Evolutionary conservation across 768 basidiomycete species (phyloP).

Genomic region (Hygrophoropsis aurantiaca): DNA sequence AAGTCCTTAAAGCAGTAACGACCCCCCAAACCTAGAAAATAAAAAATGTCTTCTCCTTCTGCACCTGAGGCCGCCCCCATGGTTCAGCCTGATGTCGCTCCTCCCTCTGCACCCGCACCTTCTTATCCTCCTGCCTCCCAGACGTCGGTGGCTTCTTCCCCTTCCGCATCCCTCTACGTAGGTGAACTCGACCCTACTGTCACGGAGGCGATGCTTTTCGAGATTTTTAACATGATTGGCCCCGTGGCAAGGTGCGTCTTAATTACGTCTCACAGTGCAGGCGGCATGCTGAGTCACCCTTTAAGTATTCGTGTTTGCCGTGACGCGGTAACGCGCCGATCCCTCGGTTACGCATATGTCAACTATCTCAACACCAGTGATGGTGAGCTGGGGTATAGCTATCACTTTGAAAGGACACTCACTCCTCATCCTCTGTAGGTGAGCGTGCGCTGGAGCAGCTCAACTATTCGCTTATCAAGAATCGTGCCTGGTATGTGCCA

Average conservation of each 20-base stretch:
- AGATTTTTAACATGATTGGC: constrained; percentile 99
- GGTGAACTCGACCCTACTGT: constrained; percentile 98
- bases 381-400: constrained; percentile 50
- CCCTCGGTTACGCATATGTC: constrained; percentile 99
- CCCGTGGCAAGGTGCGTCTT: constrained; percentile 87
- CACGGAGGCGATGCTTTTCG: constrained; percentile 99
- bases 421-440: constrained; percentile 43
- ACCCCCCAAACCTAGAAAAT: constrained; percentile 60
- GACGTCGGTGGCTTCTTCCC: constrained; percentile 56
- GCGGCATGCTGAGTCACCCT: not conserved
- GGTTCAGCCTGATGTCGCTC: constrained; percentile 47
- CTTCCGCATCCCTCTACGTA: constrained; percentile 95
- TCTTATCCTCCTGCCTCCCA: constrained; percentile 55
- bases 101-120: constrained; percentile 47
- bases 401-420: constrained; percentile 1
- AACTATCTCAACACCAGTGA: constrained; percentile 96
- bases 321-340: constrained; percentile 99
- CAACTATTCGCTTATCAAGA: constrained; percentile 99
- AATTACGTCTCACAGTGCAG: not conserved
- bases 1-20: constrained; percentile 94
- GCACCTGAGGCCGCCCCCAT: constrained; percentile 54
- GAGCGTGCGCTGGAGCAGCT: constrained; percentile 98
- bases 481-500: constrained; percentile 79
- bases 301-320: constrained; percentile 97
- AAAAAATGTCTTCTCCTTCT: constrained; percentile 58